phyloP scores from a whole-genome alignment of 2,329 filamentous ascomycete genomes.

The Meredithiella fracta region DNA sequence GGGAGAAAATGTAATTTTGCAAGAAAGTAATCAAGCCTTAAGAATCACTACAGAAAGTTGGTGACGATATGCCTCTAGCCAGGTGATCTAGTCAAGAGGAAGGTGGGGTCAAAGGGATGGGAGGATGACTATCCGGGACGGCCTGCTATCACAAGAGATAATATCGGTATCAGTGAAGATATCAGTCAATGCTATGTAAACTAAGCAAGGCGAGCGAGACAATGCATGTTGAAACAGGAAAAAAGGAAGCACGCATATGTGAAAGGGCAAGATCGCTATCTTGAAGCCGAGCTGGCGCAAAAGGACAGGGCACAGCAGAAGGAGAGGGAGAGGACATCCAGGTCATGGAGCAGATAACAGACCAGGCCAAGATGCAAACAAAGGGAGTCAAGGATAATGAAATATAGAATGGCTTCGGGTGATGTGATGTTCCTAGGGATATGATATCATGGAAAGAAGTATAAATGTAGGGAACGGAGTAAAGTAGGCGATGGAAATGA shows the following conservation, averaged over 20 bases:
- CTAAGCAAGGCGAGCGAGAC: not conserved
- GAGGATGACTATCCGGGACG: too few relatives aligned
- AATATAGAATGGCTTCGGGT: too few relatives aligned
- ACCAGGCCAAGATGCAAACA: not conserved
- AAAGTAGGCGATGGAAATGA: not conserved
- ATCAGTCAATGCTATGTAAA: not conserved
- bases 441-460: not conserved
- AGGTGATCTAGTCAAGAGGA: too few relatives aligned
- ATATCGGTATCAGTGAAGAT: not conserved
- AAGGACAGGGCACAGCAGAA: not conserved
- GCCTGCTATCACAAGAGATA: not conserved
- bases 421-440: not conserved
- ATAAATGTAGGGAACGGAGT: not conserved
- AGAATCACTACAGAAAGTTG: too few relatives aligned
- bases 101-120: too few relatives aligned
- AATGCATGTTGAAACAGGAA: not conserved
- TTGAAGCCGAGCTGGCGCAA: not conserved
- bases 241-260: not conserved
- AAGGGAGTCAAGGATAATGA: not conserved
- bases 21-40: too few relatives aligned
- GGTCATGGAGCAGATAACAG: not conserved
- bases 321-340: not conserved
- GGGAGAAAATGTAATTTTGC: too few relatives aligned
- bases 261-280: not conserved
- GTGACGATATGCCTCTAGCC: too few relatives aligned